Conservation (phyloP, 768 basidiomycete genomes). For the Psilocybe cyanescens region DNA sequence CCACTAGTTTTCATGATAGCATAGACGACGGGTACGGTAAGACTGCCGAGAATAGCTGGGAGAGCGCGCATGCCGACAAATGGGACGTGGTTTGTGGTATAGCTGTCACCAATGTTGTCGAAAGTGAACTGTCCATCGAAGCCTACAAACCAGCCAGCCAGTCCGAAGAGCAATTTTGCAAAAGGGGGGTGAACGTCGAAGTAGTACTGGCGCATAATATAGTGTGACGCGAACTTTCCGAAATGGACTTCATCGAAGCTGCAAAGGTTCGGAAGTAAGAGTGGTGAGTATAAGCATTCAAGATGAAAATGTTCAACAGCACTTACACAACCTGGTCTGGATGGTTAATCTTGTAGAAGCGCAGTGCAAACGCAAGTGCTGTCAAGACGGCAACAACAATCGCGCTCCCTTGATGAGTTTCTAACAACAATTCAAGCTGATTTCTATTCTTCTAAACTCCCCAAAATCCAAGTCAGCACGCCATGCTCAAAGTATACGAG, state of each 20-base stretch:
- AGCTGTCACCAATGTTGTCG: conserved; percentile 94
- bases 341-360: conserved; percentile 94
- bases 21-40: conserved; percentile 91
- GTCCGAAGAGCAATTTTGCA: conserved; percentile 92
- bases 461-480: neutral
- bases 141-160: conserved; percentile 96
- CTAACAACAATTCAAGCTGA: conserved; percentile 61
- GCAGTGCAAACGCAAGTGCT: conserved; percentile 75
- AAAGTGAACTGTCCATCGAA: conserved; percentile 95
- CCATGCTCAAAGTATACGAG: neutral
- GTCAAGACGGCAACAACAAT: conserved; percentile 69
- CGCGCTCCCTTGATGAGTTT: conserved; percentile 65
- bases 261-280: neutral
- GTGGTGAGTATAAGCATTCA: neutral
- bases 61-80: conserved; percentile 93
- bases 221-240: conserved; percentile 96
- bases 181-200: conserved; percentile 99
- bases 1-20: conserved; percentile 98
- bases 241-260: conserved; percentile 99
- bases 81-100: conserved; percentile 84
- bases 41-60: conserved; percentile 88
- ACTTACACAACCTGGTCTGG: conserved; percentile 95
- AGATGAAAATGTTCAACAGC: neutral
- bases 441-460: conserved; percentile 55
- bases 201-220: conserved; percentile 92